Evolutionary conservation across 2,329 filamentous ascomycete species (phyloP).

Genomic region (Alternaria infectoria): DNA sequence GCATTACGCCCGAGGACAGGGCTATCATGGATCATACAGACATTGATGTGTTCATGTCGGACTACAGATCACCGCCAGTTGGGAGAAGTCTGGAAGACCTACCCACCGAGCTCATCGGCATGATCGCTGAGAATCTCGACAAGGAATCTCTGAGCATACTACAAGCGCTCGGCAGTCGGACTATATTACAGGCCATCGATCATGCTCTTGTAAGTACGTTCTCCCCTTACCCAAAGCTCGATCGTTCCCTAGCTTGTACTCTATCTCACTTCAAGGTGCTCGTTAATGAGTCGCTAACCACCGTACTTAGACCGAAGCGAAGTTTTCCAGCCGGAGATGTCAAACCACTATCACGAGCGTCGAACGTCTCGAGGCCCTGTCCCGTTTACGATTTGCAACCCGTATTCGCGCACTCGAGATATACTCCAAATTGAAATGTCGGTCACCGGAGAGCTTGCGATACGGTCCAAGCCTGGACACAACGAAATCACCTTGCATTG

Average conservation of each 20-base stretch:
- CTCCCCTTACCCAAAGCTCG: neutral
- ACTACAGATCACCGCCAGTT: neutral
- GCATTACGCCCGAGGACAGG: neutral
- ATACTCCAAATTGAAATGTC: neutral
- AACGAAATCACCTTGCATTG: neutral
- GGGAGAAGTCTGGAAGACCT: neutral
- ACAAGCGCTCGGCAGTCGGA: neutral
- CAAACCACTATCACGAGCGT: neutral
- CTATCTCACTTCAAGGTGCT: neutral
- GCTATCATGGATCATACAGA: neutral
- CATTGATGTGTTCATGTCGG: neutral
- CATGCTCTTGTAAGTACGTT: constrained; percentile 2
- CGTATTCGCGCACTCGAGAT: constrained; percentile 2
- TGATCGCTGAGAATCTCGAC: constrained; percentile 1
- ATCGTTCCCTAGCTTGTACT: neutral
- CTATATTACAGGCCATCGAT: constrained; percentile 1
- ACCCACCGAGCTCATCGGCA: constrained; percentile 5
- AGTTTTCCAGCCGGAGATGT: neutral
- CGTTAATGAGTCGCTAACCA: neutral
- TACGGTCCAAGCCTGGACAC: neutral
- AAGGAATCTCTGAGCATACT: neutral
- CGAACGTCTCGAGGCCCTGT: neutral
- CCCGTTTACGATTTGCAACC: neutral
- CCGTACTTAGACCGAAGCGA: neutral
- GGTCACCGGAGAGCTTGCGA: neutral